These are phyloP conservation scores for Petrea volubilis DNA, from an alignment of 257 asterid species.

Conservation along the genomic window DNA sequence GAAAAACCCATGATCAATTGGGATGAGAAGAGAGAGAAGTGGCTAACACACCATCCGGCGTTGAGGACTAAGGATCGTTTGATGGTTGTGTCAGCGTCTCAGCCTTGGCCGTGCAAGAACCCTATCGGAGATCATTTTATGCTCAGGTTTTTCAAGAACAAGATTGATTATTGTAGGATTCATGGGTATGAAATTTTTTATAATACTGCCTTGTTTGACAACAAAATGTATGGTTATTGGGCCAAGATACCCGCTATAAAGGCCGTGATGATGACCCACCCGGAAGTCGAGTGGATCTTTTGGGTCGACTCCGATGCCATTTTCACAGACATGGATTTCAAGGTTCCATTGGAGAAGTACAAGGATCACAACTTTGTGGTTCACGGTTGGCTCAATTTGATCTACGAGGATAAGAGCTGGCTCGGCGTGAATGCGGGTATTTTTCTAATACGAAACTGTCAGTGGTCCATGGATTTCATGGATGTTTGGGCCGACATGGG, in stretches of 20 bases:
- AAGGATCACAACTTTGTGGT: constrained; percentile 54
- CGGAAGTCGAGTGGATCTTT: constrained; percentile 72
- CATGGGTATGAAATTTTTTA: constrained; percentile 63
- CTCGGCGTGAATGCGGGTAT: constrained; percentile 71
- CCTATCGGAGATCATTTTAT: constrained; percentile 65
- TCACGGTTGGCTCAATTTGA: constrained; percentile 73
- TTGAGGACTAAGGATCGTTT: constrained; percentile 35
- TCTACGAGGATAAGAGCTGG: constrained; percentile 73
- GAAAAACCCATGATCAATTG: constrained; percentile 56
- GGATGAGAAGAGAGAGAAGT: constrained; percentile 62
- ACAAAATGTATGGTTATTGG: constrained; percentile 63
- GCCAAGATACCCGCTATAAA: constrained; percentile 62
- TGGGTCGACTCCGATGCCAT: constrained; percentile 88
- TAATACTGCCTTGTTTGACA: constrained; percentile 54
- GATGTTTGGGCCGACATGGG: constrained; percentile 83
- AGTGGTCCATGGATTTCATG: constrained; percentile 84
- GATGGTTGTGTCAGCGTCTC: constrained; percentile 74
- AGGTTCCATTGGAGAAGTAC: constrained; percentile 65
- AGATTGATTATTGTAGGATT: constrained; percentile 72
- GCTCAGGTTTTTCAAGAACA: constrained; percentile 69
- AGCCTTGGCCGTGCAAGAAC: constrained; percentile 58
- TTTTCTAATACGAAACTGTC: constrained; percentile 68
- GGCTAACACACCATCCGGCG: constrained; percentile 54
- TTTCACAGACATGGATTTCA: constrained; percentile 82
- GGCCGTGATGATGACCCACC: constrained; percentile 84